Percentiles rank a stretch among this genome's conserved stretches.
Evolutionary conservation across 495 filamentous ascomycete genomes (phyloP).

Genomic region (Xylaria sp.): DNA sequence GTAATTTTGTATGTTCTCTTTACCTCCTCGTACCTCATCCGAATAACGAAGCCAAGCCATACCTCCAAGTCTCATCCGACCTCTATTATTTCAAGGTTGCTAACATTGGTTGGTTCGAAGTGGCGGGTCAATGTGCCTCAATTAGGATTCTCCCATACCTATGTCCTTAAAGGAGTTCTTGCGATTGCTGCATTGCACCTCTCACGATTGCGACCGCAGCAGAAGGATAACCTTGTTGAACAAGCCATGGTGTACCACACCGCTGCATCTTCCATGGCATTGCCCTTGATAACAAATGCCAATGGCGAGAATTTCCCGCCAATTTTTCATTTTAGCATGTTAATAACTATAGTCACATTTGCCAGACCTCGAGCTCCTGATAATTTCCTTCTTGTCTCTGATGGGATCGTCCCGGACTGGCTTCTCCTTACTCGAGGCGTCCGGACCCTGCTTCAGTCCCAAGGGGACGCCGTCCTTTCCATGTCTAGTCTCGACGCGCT

Average conservation of each 20-base stretch:
- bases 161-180: slow-evolving; percentile 60
- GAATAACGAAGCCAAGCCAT: neutral
- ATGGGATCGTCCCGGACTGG: slow-evolving; percentile 52
- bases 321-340: slow-evolving; percentile 58
- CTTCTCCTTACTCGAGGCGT: slow-evolving; percentile 47
- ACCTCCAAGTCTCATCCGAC: neutral
- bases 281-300: slow-evolving; percentile 53
- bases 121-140: slow-evolving; percentile 51
- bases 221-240: slow-evolving; percentile 50
- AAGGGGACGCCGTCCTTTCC: slow-evolving; percentile 31
- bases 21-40: neutral
- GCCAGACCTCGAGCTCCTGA: slow-evolving; percentile 53
- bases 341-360: slow-evolving; percentile 58
- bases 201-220: slow-evolving; percentile 47
- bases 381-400: slow-evolving; percentile 49
- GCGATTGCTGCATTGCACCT: slow-evolving; percentile 59
- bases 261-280: slow-evolving; percentile 52
- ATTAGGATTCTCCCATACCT: slow-evolving; percentile 54
- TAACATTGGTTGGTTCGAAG: slow-evolving; percentile 2
- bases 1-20: slow-evolving; percentile 29
- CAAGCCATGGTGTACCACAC: slow-evolving; percentile 58
- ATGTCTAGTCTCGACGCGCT: slow-evolving; percentile 39
- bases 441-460: slow-evolving; percentile 44
- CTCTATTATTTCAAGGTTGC: neutral
- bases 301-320: slow-evolving; percentile 58